Percentiles rank a stretch among this genome's conserved stretches.
Conservation (phyloP, 495 filamentous ascomycete species). For the Tuber magnatum region DNA sequence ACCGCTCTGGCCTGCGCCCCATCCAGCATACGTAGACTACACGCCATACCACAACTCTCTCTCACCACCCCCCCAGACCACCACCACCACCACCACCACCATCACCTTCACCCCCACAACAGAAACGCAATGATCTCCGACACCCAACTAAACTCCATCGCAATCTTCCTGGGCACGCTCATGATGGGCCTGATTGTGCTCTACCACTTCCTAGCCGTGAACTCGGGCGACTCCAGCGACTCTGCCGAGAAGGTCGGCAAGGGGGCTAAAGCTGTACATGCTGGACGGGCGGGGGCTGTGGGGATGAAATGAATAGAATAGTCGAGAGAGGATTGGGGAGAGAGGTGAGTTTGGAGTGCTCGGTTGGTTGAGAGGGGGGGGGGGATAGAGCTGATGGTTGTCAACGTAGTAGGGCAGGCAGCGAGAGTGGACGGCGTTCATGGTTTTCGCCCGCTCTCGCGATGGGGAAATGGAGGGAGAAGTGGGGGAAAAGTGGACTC, state of each 20-base stretch:
- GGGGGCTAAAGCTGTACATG: conserved; percentile 12
- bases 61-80: neutral
- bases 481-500: neutral
- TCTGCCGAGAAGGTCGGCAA: conserved; percentile 16
- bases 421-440: too few species aligned
- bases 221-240: conserved; percentile 47
- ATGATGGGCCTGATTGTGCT: conserved; percentile 91
- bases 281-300: conserved; percentile 38
- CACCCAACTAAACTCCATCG: conserved; percentile 73
- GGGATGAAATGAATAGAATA: conserved; percentile 51
- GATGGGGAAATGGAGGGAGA: conserved; percentile 36
- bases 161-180: conserved; percentile 83
- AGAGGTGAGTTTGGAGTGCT: neutral
- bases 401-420: neutral
- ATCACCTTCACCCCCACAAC: neutral
- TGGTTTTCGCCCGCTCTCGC: too few species aligned
- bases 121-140: conserved; percentile 68
- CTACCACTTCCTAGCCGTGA: conserved; percentile 97
- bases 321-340: neutral
- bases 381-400: neutral
- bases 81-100: neutral
- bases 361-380: neutral
- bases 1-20: neutral
- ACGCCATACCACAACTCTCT: neutral
- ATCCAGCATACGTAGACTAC: neutral